phyloP scores from a whole-genome alignment of 2,329 filamentous ascomycete genomes.

The Leptoxyphium fumago region DNA sequence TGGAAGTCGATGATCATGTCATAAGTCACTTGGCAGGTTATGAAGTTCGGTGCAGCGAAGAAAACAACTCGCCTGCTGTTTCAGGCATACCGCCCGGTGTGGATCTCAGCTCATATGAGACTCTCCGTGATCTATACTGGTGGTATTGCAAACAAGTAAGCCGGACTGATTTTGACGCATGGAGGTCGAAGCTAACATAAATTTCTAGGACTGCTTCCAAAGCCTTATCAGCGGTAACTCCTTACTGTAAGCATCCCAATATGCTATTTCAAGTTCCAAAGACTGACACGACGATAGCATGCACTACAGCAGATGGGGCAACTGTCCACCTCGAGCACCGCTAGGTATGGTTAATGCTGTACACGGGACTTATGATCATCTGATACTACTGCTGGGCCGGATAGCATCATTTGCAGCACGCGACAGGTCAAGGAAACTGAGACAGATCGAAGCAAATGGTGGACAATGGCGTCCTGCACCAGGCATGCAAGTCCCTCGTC shows the following conservation, averaged over 20 bases:
- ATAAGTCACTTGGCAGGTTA: conserved; percentile 44
- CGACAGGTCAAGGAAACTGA: conserved; percentile 66
- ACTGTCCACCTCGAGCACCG: conserved; percentile 72
- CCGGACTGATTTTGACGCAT: not conserved
- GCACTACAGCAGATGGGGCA: conserved; percentile 67
- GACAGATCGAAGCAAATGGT: conserved; percentile 45
- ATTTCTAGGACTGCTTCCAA: conserved; percentile 64
- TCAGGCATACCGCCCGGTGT: conserved; percentile 15
- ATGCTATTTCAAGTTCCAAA: not conserved
- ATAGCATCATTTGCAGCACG: conserved; percentile 63
- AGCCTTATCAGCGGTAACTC: conserved; percentile 75
- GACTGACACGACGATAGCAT: conserved; percentile 39
- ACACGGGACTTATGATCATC: conserved; percentile 79
- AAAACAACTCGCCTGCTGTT: not conserved
- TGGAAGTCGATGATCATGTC: conserved; percentile 40
- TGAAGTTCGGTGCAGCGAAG: conserved; percentile 21
- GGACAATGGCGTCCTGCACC: conserved; percentile 41
- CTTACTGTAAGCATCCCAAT: conserved; percentile 53
- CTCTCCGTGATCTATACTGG: conserved; percentile 79
- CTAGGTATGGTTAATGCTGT: conserved; percentile 64
- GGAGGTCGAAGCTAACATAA: not conserved
- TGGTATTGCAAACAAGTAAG: conserved; percentile 65
- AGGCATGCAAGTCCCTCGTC: conserved; percentile 30
- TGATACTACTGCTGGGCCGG: conserved; percentile 67
- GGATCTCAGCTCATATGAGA: conserved; percentile 68